Evolutionary conservation across 2,329 filamentous ascomycete genomes (phyloP).

Genomic region (Cephalotrichum gorgonifer): DNA sequence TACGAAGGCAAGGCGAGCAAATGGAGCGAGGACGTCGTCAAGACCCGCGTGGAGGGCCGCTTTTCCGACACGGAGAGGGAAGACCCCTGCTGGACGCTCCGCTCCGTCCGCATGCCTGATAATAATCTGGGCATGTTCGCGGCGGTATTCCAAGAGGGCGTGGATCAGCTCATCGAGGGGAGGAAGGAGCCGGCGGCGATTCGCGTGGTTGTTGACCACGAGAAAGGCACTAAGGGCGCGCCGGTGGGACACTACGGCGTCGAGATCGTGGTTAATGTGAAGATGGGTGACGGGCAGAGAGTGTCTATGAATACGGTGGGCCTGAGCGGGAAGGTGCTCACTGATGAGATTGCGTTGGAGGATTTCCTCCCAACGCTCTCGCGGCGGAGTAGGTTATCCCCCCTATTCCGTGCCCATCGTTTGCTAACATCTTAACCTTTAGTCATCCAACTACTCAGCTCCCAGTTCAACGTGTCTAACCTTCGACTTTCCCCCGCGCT

Average conservation of each 20-base stretch:
- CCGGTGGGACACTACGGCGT: conserved; percentile 59
- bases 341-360: conserved; percentile 61
- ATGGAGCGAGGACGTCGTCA: conserved; percentile 75
- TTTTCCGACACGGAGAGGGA: conserved; percentile 80
- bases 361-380: conserved; percentile 67
- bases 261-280: conserved; percentile 58
- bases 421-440: conserved; percentile 20
- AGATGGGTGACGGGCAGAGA: conserved; percentile 39
- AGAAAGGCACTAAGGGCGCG: conserved; percentile 54
- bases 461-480: conserved; percentile 60
- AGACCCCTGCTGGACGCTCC: conserved; percentile 67
- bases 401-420: neutral
- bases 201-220: conserved; percentile 62
- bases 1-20: conserved; percentile 71
- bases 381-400: conserved; percentile 51
- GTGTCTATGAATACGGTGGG: conserved; percentile 46
- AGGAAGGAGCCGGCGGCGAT: conserved; percentile 59
- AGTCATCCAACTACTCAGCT: conserved; percentile 65
- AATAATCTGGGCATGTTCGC: conserved; percentile 49
- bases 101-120: conserved; percentile 55
- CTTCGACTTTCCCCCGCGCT: conserved; percentile 54
- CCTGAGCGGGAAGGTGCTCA: conserved; percentile 58
- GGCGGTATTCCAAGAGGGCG: conserved; percentile 63
- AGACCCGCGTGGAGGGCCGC: conserved; percentile 75
- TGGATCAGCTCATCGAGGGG: conserved; percentile 50